Evolutionary conservation across 2,329 filamentous ascomycete genomes (phyloP).

Genomic region (Fusarium xyrophilum): DNA sequence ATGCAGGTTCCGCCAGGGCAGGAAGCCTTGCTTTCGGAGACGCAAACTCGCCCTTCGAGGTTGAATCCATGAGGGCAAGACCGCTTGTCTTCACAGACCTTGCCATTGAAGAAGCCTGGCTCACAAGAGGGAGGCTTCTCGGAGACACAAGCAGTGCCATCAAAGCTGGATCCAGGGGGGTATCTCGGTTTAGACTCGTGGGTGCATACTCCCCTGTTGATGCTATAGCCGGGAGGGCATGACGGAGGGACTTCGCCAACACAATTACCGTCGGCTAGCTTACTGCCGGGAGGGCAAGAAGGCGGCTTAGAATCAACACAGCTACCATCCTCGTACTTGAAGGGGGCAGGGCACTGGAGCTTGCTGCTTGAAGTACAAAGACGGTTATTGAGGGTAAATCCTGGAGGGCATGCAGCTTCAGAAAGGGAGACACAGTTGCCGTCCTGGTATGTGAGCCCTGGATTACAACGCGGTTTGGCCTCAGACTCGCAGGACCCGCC

Average conservation of each 20-base stretch:
- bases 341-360: not conserved
- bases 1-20: not conserved
- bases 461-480: not conserved
- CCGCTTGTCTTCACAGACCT: conserved; percentile 18
- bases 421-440: not conserved
- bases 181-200: not conserved
- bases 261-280: not conserved
- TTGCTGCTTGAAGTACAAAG: conserved; percentile 13
- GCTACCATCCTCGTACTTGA: conserved; percentile 2
- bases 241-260: not conserved
- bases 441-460: not conserved
- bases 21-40: not conserved
- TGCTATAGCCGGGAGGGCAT: not conserved
- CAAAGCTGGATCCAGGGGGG: not conserved
- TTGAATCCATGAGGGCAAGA: conserved; percentile 3
- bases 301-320: conserved; percentile 9
- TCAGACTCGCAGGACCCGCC: conserved; percentile 17
- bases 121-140: conserved; percentile 5
- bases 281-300: not conserved
- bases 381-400: conserved; percentile 10
- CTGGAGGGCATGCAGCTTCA: not conserved
- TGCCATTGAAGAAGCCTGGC: conserved; percentile 17
- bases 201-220: conserved; percentile 1
- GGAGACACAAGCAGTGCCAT: conserved; percentile 4
- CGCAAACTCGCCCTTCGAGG: not conserved